phyloP scores from a whole-genome alignment of 2,329 filamentous ascomycete species.

The Fonsecaea monophora region DNA sequence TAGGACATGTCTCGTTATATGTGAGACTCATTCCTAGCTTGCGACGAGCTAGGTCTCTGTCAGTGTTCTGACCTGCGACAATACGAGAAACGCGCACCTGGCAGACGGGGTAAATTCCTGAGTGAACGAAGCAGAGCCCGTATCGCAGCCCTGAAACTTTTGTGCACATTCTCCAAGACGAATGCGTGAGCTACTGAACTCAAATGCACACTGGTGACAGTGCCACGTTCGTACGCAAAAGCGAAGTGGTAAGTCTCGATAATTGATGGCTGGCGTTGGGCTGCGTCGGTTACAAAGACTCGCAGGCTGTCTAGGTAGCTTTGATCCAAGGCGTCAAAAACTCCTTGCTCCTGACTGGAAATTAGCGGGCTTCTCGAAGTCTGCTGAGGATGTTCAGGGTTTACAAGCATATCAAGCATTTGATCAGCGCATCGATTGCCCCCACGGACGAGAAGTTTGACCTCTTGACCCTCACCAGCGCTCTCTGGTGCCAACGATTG shows the following conservation, averaged over 20 bases:
- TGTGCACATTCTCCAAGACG: slow-evolving; percentile 47
- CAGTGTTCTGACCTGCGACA: slow-evolving; percentile 1
- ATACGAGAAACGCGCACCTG: slow-evolving; percentile 41
- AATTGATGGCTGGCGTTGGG: slow-evolving; percentile 47
- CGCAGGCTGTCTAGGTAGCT: slow-evolving; percentile 55
- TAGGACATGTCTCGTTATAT: slow-evolving; percentile 51
- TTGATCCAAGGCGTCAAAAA: slow-evolving; percentile 54
- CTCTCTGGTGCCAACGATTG: slow-evolving; percentile 5
- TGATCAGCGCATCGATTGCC: slow-evolving; percentile 51
- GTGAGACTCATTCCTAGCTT: slow-evolving; percentile 54
- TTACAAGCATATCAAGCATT: slow-evolving; percentile 57
- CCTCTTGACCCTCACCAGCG: slow-evolving; percentile 40
- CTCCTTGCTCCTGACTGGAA: slow-evolving; percentile 54
- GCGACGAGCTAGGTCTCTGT: slow-evolving; percentile 37
- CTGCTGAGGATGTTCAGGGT: slow-evolving; percentile 19
- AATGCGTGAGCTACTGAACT: slow-evolving; percentile 44
- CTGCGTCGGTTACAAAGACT: slow-evolving; percentile 54
- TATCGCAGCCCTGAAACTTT: slow-evolving; percentile 53
- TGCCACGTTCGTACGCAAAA: slow-evolving; percentile 52
- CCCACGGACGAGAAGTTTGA: slow-evolving; percentile 51
- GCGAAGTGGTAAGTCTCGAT: slow-evolving; percentile 59
- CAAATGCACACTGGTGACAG: slow-evolving; percentile 43
- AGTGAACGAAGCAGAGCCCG: slow-evolving; percentile 50
- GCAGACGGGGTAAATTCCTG: slow-evolving; percentile 50
- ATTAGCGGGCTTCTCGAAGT: slow-evolving; percentile 38